These are phyloP conservation scores for Blastomyces gilchristii DNA, from an alignment of 2,329 filamentous ascomycete genomes.

Conservation along the genomic window DNA sequence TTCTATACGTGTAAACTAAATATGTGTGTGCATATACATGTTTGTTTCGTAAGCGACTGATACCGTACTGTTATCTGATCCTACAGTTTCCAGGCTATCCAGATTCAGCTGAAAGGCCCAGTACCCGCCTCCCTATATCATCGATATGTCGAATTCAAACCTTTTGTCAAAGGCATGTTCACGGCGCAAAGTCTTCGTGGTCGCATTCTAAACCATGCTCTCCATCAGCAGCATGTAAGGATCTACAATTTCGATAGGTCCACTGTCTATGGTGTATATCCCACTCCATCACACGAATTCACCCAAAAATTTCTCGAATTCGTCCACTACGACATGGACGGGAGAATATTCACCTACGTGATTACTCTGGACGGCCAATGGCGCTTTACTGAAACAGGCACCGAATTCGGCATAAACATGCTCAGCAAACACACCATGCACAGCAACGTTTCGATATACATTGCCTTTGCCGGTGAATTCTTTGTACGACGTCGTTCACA, in stretches of 20 bases:
- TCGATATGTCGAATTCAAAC: slow-evolving; percentile 84
- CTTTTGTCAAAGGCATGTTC: slow-evolving; percentile 85
- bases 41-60: slow-evolving; percentile 2
- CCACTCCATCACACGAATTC: slow-evolving; percentile 57
- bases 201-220: slow-evolving; percentile 66
- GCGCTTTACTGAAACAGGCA: slow-evolving; percentile 89
- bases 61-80: neutral
- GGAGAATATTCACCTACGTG: slow-evolving; percentile 83
- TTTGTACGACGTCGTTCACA: slow-evolving; percentile 57
- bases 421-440: slow-evolving; percentile 96
- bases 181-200: slow-evolving; percentile 66
- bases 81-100: slow-evolving; percentile 77
- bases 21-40: neutral
- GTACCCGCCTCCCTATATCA: slow-evolving; percentile 75
- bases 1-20: neutral
- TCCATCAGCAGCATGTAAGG: slow-evolving; percentile 81
- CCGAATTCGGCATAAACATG: slow-evolving; percentile 88
- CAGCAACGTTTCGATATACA: slow-evolving; percentile 80
- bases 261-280: slow-evolving; percentile 62
- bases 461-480: slow-evolving; percentile 88
- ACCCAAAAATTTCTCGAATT: slow-evolving; percentile 74
- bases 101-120: slow-evolving; percentile 77
- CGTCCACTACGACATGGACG: slow-evolving; percentile 74
- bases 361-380: slow-evolving; percentile 77
- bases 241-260: slow-evolving; percentile 79